Conservation (phyloP, 495 filamentous ascomycete genomes). For the Neurospora sp. region DNA sequence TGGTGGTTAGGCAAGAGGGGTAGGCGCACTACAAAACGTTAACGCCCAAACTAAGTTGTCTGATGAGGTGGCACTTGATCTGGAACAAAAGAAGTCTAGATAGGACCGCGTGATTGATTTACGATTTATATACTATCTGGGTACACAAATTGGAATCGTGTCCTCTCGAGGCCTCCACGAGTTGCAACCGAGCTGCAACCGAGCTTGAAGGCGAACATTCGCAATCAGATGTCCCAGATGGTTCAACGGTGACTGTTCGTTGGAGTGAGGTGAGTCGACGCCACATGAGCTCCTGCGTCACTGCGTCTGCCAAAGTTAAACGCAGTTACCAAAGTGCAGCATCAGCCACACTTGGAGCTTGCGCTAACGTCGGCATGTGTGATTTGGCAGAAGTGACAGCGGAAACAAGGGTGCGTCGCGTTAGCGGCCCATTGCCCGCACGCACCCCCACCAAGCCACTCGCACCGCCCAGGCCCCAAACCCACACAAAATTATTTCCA, state of each 20-base stretch:
- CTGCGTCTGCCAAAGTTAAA: neutral
- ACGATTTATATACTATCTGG: neutral
- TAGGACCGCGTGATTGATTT: neutral
- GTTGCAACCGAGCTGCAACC: neutral
- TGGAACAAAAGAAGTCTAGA: neutral
- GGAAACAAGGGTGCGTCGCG: neutral
- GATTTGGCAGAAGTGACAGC: neutral
- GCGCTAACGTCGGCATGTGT: neutral
- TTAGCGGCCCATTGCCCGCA: neutral
- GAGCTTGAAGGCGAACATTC: neutral
- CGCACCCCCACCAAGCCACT: neutral
- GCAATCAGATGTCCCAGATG: neutral
- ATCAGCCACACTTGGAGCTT: slow-evolving; percentile 5
- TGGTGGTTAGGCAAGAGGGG: neutral
- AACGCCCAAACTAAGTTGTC: neutral
- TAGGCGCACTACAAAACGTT: neutral
- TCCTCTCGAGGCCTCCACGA: neutral
- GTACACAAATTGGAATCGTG: neutral
- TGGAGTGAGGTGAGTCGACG: neutral
- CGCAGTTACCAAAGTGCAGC: slow-evolving; percentile 1
- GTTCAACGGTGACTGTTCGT: neutral
- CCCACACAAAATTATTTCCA: slow-evolving; percentile 27
- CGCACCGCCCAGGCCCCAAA: slow-evolving; percentile 9
- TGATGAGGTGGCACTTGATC: neutral
- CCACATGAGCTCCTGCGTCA: neutral